Evolutionary conservation across 352 stramenopile species (phyloP), one percentile per base, ranked within the genome.

Genomic region (Phytophthora ohioensis): DNA sequence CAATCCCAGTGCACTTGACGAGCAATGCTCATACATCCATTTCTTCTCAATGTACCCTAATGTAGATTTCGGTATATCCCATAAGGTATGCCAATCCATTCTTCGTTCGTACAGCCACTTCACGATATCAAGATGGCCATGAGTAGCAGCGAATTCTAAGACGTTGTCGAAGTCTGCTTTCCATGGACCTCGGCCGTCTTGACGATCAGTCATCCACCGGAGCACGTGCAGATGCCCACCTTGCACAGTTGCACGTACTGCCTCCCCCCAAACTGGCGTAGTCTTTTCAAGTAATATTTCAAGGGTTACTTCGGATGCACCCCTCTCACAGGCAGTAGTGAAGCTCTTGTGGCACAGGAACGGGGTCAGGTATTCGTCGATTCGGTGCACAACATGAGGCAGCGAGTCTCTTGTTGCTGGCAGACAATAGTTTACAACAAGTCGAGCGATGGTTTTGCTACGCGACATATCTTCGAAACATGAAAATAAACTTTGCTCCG

Each of bases 221-320:
- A 69, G 35, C 27, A 69, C 1, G 52, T 17, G 21, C 21, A 64
- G 2, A 42, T 69, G 43, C 13, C 43, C 52, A 15, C 61, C 61
- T 46, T 15, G 21, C 35, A 38, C 39, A 5, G 51, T 42, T 32
- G 49, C 42, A 15, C 3, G 3, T 15, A 57, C 42, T 4, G 62
- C 52, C 11, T 69, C 15, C 9, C 45, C 43, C 62, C n/a, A 61
- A 30, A 42, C 32, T 42, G 49, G 42, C 8, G 30, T 35, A 15
- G 27, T 54, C 11, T 32, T 13, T 5, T 31, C 15, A 7, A 61
- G 60, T 45, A 67, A 39, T 10, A 60, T 38, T 1, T 55, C 31
- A 10, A 68, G 61, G 12, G 27, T 56, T 7, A 34, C 27, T 34
- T n/a, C 10, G 12, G 59, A 54, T 35, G 36, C 38, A 17, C 48